These are phyloP conservation scores for Neopestalotiopsis sp. DNA, from an alignment of 2,329 filamentous ascomycete species.

Conservation along the genomic window DNA sequence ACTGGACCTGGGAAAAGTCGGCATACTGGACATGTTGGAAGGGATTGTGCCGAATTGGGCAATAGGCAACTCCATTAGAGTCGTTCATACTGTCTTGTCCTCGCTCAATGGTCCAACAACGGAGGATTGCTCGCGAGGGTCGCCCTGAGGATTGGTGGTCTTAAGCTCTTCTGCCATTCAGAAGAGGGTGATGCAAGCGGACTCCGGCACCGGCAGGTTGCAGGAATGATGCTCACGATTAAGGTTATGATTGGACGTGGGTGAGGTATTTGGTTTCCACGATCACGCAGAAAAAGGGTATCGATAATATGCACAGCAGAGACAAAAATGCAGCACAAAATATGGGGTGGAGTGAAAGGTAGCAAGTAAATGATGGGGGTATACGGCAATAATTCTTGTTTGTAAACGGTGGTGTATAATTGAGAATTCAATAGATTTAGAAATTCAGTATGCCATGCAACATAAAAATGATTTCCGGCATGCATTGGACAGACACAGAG, in stretches of 20 bases:
- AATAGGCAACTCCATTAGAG: constrained; percentile 19
- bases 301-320: constrained; percentile 14
- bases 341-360: background rate
- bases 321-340: constrained; percentile 9
- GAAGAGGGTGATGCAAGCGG: constrained; percentile 7
- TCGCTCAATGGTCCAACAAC: constrained; percentile 17
- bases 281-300: constrained; percentile 19
- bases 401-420: constrained; percentile 23
- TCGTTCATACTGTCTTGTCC: constrained; percentile 21
- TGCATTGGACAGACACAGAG: background rate
- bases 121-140: constrained; percentile 15
- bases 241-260: constrained; percentile 16
- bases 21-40: constrained; percentile 23
- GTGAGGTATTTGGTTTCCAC: constrained; percentile 4
- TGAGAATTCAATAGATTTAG: constrained; percentile 19
- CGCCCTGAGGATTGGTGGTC: constrained; percentile 10
- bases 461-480: background rate
- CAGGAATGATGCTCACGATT: constrained; percentile 10
- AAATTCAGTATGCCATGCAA: constrained; percentile 7
- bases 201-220: constrained; percentile 15
- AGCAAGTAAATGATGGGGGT: constrained; percentile 23
- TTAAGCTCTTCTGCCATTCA: constrained; percentile 18
- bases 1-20: constrained; percentile 23
- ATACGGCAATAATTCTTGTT: constrained; percentile 23
- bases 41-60: constrained; percentile 18